These are phyloP conservation scores for Cardiospermum halicacabum DNA, from an alignment of 345 rosid species.

Conservation along the genomic window DNA sequence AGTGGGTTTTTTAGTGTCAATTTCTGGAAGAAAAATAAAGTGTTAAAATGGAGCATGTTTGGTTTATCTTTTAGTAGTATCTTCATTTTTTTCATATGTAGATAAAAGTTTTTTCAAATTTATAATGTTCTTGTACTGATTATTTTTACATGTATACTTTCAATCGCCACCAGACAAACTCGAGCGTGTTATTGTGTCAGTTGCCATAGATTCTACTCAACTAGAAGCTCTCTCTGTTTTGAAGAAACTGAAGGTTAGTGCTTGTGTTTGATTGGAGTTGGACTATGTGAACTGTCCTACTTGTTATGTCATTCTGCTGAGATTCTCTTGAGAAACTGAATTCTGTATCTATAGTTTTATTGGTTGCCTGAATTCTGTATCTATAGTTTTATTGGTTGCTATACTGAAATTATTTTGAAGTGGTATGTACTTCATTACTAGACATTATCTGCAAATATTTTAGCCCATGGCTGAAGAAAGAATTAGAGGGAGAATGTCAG, in stretches of 20 bases:
- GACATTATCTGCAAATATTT: conserved; percentile 6
- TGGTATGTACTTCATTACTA: not conserved
- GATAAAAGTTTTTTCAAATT: not conserved
- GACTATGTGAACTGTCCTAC: not conserved
- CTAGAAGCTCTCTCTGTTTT: conserved; percentile 61
- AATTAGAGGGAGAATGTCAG: not conserved
- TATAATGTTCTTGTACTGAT: not conserved
- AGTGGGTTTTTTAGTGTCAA: not conserved
- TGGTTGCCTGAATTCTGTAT: not conserved
- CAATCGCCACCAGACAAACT: conserved; percentile 28
- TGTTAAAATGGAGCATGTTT: no score
- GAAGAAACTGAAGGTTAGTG: conserved; percentile 66
- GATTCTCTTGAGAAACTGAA: not conserved
- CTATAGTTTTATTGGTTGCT: not conserved
- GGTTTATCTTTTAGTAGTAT: no score
- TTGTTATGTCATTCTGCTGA: conserved; percentile 12
- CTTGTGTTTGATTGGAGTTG: not conserved
- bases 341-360: not conserved
- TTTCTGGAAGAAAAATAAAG: no score
- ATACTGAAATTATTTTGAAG: not conserved
- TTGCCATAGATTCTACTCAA: conserved; percentile 62
- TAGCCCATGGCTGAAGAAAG: conserved; percentile 1
- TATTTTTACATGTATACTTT: not conserved
- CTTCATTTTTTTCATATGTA: not conserved
- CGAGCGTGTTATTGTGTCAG: conserved; percentile 30